phyloP scores from a whole-genome alignment of 352 stramenopile species.

The Globisporangium iwayamae region DNA sequence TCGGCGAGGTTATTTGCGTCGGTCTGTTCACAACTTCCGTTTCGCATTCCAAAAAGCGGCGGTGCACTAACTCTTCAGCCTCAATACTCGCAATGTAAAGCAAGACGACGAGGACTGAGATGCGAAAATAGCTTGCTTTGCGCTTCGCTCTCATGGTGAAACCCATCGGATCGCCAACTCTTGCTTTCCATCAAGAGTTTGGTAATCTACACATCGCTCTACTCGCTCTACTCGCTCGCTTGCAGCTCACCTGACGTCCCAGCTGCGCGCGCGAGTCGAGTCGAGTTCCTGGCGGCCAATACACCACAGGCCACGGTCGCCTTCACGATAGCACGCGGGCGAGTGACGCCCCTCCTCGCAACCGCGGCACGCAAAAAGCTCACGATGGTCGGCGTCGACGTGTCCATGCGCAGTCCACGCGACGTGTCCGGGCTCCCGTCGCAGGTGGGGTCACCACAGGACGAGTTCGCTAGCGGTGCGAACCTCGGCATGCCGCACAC shows the following conservation, averaged over 20 bases:
- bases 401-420: constrained; percentile 14
- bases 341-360: background rate
- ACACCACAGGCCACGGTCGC: background rate
- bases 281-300: no score
- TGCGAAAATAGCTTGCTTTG: background rate
- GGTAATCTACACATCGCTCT: background rate
- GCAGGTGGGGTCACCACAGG: background rate
- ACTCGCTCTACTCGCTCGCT: background rate
- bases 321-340: background rate
- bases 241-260: background rate
- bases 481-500: background rate
- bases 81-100: no score
- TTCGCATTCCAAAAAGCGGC: background rate
- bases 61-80: background rate
- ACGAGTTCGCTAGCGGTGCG: background rate
- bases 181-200: no score
- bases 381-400: constrained; percentile 12
- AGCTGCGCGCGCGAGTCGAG: background rate
- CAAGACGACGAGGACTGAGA: no score
- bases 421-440: constrained; percentile 9
- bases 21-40: background rate
- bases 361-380: background rate
- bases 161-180: no score
- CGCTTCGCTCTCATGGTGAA: no score
- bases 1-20: no score